Evolutionary conservation across 441 rosid species (phyloP), one percentile per base, ranked within the genome.

Genomic region (Arabidopsis hybrid): DNA sequence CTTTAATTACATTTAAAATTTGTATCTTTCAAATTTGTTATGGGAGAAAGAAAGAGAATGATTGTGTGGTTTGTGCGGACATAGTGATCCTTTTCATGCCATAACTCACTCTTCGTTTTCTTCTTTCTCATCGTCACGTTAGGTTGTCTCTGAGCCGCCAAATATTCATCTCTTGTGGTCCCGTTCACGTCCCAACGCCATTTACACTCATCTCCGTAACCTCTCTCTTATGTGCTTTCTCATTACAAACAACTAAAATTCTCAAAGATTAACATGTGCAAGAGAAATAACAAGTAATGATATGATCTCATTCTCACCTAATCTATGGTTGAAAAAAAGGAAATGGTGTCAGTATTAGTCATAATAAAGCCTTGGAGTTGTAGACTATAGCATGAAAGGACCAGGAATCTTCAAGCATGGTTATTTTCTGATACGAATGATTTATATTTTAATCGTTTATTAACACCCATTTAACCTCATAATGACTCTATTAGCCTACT

Each of bases 401-500:
- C 79, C 59, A 62, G 61, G 75, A 76, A 29, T 76, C 79, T 76
- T 50, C 40, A 70, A 76, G 76, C 80, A 76, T 69, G 75, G 55
- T 21, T 21, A 21, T 21, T 21, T 21, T 21, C 26, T 21, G 26
- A 21, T 58, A 51, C 40, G 57, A 51, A 66, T 74, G 53, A 49
- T 50, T 32, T 17, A 0, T 65, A 38, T 49, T 49, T 13, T 38
- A 65, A 11, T 17, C 13, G 3, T 74, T 39, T 26, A 14, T 26
- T 13, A 5, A 53, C 29, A 3, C 35, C 26, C 61, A 52, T 53
- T 18, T 29, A 42, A 21, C 49, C 50, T 71, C 67, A 77, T 71
- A 58, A 76, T 76, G 67, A 71, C 67, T 43, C 80, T 76, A 76
- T 76, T 65, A 71, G 71, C 80, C 80, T 77, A 77, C 80, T 65